Evolutionary conservation across 2,329 filamentous ascomycete species (phyloP), one percentile per base, ranked within the genome.

Genomic region (Botrytis squamosa): DNA sequence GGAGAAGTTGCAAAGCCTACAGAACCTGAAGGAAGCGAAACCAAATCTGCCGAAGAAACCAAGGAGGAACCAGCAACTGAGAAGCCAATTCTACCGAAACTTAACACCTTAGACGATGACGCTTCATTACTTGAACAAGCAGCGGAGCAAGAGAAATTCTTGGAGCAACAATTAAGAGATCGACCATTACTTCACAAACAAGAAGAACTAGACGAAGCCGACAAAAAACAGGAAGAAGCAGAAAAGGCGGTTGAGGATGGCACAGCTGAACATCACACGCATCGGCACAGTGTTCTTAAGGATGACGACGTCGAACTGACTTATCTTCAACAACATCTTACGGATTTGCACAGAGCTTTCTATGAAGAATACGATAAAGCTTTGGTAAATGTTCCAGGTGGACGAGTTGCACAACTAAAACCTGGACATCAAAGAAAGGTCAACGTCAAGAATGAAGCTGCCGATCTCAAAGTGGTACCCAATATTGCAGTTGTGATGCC

Each of bases 131-230:
- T 93, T 79, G 86, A 92, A 76, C 94, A 98, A 84, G 88, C 91
- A 4, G 90, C 93, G 76, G 92, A 96, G 79, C 95, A 98, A 81
- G 93, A 96, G 79, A 93, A 95, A 81, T 89, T 91, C 0, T 88
- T 99, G 67, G 92, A 95, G 80, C 93, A 94, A 75, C 96, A 99
- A 82, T 87, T 98, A 29, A 93, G 91, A 75, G 94, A 98, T 75
- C 89, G 95, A 22, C 96, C 96, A 0, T 84, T 99, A 42, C 85
- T 97, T n/a, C 93, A 96, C 80, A 92, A 97, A 84, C 96, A 99
- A 82, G 93, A 97, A 79, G 88, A 94, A 81, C 87, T 98, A 36
- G 96, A 99, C 79, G 93, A 93, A 78, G 93, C 94, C 79, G 93
- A 95, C 77, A 90, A 93, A 59, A 86, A 88, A 55, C 83, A 81